These are phyloP conservation scores for Dactylellina leptospora DNA, from an alignment of 2,329 filamentous ascomycete genomes.

Conservation along the genomic window DNA sequence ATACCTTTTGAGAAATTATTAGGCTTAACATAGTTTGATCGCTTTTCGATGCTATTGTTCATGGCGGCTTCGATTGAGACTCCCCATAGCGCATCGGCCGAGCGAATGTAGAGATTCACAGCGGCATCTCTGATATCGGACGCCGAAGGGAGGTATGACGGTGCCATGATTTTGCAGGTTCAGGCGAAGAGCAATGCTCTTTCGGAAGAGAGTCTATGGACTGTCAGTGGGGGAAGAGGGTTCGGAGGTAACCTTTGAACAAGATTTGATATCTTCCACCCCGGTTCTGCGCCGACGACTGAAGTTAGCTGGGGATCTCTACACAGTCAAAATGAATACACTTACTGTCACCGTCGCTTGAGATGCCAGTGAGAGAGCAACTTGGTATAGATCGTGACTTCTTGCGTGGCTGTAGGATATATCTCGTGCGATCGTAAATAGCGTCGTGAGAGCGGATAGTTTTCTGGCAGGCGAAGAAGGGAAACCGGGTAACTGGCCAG, in stretches of 20 bases:
- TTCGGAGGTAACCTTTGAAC: slow-evolving; percentile 6
- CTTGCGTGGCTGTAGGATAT: too few species aligned
- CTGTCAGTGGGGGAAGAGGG: slow-evolving; percentile 25
- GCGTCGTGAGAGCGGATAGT: not conserved
- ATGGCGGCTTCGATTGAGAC: slow-evolving; percentile 21
- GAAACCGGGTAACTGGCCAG: too few species aligned
- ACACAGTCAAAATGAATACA: too few species aligned
- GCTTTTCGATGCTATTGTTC: slow-evolving; percentile 30
- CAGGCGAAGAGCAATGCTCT: slow-evolving; percentile 40
- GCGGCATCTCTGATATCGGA: slow-evolving; percentile 33
- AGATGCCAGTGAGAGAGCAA: not conserved
- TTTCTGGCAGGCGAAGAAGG: not conserved
- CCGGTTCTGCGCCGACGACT: not conserved
- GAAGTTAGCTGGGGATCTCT: too few species aligned
- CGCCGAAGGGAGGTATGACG: slow-evolving; percentile 20
- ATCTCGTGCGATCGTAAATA: not conserved
- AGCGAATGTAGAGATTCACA: slow-evolving; percentile 31
- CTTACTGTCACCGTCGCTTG: not conserved
- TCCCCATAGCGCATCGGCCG: slow-evolving; percentile 20
- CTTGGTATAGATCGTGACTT: too few species aligned
- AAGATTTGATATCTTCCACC: not conserved
- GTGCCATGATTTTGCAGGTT: slow-evolving; percentile 30
- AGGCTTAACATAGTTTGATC: slow-evolving; percentile 53
- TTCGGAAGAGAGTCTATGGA: slow-evolving; percentile 12
- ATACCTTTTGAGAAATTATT: slow-evolving; percentile 66